phyloP scores from a whole-genome alignment of 2,329 filamentous ascomycete species.

The Didymella sp. region DNA sequence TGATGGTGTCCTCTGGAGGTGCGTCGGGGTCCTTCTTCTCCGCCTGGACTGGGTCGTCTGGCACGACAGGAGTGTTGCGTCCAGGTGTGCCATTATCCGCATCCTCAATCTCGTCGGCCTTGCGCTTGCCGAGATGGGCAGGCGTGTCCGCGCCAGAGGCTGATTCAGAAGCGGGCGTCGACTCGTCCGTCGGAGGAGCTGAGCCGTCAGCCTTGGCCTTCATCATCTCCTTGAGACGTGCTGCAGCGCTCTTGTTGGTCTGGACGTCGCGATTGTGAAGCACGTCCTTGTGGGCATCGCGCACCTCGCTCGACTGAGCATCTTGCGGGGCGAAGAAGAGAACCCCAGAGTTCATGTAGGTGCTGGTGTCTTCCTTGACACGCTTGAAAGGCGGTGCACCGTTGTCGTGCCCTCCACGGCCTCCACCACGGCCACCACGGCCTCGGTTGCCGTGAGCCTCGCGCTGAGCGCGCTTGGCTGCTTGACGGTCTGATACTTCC shows the following conservation, averaged over 20 bases:
- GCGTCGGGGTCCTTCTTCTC: conserved; percentile 58
- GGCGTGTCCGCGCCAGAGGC: conserved; percentile 48
- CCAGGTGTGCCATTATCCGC: conserved; percentile 66
- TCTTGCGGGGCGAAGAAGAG: conserved; percentile 48
- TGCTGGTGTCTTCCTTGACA: conserved; percentile 45
- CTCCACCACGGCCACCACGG: conserved; percentile 23
- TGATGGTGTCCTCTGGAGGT: conserved; percentile 78
- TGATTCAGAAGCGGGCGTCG: conserved; percentile 31
- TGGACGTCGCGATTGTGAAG: conserved; percentile 75
- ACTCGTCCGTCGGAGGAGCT: conserved; percentile 36
- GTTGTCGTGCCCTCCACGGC: conserved; percentile 41
- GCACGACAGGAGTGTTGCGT: conserved; percentile 62
- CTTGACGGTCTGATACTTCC: conserved; percentile 82
- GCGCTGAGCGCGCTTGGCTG: conserved; percentile 70
- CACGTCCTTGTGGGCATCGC: conserved; percentile 81
- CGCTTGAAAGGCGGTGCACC: conserved; percentile 41
- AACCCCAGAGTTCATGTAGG: conserved; percentile 45
- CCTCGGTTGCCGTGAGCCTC: conserved; percentile 51
- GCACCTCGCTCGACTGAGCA: conserved; percentile 47
- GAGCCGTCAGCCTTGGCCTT: conserved; percentile 56
- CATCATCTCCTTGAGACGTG: conserved; percentile 76
- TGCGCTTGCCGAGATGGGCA: conserved; percentile 74
- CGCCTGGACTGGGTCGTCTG: conserved; percentile 56
- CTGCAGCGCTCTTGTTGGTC: conserved; percentile 94
- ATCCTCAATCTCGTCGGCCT: conserved; percentile 73